Evolutionary conservation across 129 eudicot genomes (phyloP).

Genomic region (Scalesia atractyloides): DNA sequence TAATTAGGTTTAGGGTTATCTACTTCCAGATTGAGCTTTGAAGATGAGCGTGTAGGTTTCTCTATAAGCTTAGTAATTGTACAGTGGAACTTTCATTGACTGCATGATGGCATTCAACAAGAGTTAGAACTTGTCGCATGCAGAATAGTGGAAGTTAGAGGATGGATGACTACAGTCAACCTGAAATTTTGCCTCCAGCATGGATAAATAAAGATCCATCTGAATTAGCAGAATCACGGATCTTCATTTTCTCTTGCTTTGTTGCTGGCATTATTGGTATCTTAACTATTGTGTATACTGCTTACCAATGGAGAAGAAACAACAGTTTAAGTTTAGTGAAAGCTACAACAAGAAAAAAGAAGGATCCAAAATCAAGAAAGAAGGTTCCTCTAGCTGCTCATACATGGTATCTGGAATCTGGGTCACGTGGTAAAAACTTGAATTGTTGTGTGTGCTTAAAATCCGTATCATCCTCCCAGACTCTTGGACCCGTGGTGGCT

Average conservation of each 20-base stretch:
- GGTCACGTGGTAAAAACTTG: conserved; percentile 77
- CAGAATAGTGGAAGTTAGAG: conserved; percentile 29
- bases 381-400: conserved; percentile 77
- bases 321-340: conserved; percentile 85
- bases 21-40: conserved; percentile 12
- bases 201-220: conserved; percentile 62
- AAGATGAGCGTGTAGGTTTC: not conserved
- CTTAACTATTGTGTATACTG: conserved; percentile 81
- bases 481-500: conserved; percentile 65
- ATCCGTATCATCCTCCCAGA: conserved; percentile 75
- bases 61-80: not conserved
- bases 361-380: conserved; percentile 85
- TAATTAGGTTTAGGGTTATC: conserved; percentile 8
- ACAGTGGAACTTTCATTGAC: not conserved
- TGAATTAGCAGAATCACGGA: conserved; percentile 68
- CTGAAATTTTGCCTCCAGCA: conserved; percentile 58
- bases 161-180: conserved; percentile 79
- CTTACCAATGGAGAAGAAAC: conserved; percentile 98
- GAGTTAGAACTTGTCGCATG: conserved; percentile 32
- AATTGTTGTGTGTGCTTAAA: conserved; percentile 96
- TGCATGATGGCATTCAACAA: conserved; percentile 4
- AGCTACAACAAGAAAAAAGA: conserved; percentile 93
- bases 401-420: conserved; percentile 80
- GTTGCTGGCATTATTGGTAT: conserved; percentile 89
- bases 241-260: conserved; percentile 77